Percentiles rank a stretch among this genome's conserved stretches.
Conservation (phyloP, 1,284 basidiomycete genomes). For the Anthracocystis panici-leucophaei region DNA sequence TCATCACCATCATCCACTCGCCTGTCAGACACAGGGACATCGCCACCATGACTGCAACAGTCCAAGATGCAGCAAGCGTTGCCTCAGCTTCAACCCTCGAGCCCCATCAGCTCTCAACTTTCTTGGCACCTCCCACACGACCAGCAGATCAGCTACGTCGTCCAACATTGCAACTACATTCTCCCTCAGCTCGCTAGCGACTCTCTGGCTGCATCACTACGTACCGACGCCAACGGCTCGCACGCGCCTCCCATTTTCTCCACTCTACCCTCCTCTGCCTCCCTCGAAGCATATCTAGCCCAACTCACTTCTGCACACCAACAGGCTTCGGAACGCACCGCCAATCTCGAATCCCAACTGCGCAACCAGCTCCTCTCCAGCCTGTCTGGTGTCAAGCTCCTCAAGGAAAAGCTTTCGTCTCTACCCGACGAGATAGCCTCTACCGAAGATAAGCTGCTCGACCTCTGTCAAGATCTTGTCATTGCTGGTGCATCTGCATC, state of each 20-base stretch:
- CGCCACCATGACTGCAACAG: slow-evolving; percentile 12
- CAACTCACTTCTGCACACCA: slow-evolving; percentile 28
- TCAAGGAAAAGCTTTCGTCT: slow-evolving; percentile 26
- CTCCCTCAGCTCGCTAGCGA: slow-evolving; percentile 41
- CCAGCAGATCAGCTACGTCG: slow-evolving; percentile 28
- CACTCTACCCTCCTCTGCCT: slow-evolving; percentile 28
- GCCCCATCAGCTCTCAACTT: slow-evolving; percentile 33
- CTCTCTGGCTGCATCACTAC: slow-evolving; percentile 22
- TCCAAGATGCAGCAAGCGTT: not conserved
- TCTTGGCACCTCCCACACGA: slow-evolving; percentile 28
- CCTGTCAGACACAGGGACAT: not conserved
- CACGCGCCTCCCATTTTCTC: slow-evolving; percentile 12
- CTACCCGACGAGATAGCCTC: slow-evolving; percentile 44
- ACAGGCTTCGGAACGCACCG: slow-evolving; percentile 10
- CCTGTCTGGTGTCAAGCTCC: slow-evolving; percentile 29
- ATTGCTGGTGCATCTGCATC: slow-evolving; percentile 4
- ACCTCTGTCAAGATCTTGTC: slow-evolving; percentile 47
- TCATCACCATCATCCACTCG: not conserved
- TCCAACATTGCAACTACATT: slow-evolving; percentile 45
- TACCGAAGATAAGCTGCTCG: slow-evolving; percentile 48
- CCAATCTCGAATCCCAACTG: slow-evolving; percentile 31
- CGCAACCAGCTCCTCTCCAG: slow-evolving; percentile 37
- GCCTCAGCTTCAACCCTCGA: slow-evolving; percentile 17
- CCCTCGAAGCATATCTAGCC: slow-evolving; percentile 36
- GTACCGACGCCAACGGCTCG: not conserved